A percentile compares a stretch with the other conserved stretches of the same genome.
Evolutionary conservation across 1,139 yeast species (phyloP).

Genomic region (Nakaseomyces uthaithaninus): DNA sequence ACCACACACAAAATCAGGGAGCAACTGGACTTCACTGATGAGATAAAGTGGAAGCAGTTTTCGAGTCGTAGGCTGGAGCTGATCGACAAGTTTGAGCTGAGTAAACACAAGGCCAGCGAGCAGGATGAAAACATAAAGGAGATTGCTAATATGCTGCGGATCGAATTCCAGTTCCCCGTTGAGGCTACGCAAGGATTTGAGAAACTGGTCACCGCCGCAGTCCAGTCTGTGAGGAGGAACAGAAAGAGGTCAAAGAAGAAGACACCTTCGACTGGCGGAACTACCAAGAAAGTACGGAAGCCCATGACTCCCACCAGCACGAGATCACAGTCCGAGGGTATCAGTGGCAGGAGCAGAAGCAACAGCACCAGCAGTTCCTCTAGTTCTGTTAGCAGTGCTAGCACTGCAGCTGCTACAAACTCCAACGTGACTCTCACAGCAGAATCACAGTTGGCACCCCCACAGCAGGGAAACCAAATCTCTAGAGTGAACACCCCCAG

Average conservation of each 20-base stretch:
- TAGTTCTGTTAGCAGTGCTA: constrained; percentile 9
- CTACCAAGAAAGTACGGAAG: constrained; percentile 6
- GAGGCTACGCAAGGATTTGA: constrained; percentile 66
- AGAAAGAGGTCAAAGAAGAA: constrained; percentile 45
- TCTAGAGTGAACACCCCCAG: background rate
- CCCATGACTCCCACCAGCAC: constrained; percentile 2
- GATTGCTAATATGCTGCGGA: constrained; percentile 67
- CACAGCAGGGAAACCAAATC: background rate
- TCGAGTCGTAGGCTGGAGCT: constrained; percentile 81
- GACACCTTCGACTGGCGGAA: background rate
- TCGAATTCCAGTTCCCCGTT: constrained; percentile 64
- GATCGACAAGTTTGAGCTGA: constrained; percentile 70
- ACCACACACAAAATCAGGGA: constrained; percentile 73
- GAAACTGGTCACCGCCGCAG: constrained; percentile 83
- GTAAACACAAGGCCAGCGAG: constrained; percentile 80
- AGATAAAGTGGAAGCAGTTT: constrained; percentile 77
- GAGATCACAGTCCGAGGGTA: background rate
- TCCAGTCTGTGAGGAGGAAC: constrained; percentile 69
- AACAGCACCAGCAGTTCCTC: constrained; percentile 5
- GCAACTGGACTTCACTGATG: constrained; percentile 70
- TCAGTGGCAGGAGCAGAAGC: constrained; percentile 4
- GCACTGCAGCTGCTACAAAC: background rate
- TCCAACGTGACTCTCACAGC: background rate
- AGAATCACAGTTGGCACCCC: constrained; percentile 4
- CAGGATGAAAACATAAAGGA: constrained; percentile 73